Base-by-base conservation (phyloP, 495 filamentous ascomycete genomes). In the Monascus purpureus region DNA sequence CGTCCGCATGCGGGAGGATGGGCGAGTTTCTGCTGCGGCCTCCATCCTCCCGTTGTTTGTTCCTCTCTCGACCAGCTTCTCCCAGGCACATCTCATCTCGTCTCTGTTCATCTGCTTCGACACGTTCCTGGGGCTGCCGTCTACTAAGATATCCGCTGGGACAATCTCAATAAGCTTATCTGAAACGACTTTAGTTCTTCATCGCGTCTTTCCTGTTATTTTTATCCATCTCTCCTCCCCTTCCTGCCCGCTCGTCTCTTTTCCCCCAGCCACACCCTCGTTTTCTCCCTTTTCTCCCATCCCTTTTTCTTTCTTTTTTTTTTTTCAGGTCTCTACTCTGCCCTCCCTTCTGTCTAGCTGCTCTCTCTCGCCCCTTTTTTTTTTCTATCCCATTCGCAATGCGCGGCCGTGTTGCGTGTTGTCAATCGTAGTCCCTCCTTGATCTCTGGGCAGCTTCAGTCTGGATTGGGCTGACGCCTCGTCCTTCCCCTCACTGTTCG, bases 271-370 rank as follows among this genome's bases (percentile, higher is more conserved):
- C 27, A 15, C 27, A 35, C 22, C 15, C 25, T 39, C 32, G 30
- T 23, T 24, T 25, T 35, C 42, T 37, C 26, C 37, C 35, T 32
- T 25, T 29, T 39, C 34, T 42, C 32, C 29, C 33, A 31, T 28
- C 14, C 5, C 5, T 28, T 28, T 25, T 25, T 39, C 36, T 33
- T 23, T 28, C 26, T 40, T 32, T 42, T 34, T 31, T 36, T 33
- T 52, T 39, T 47, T 52, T 41, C 39, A 38, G 36, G 42, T 40
- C 39, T 39, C 27, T 35, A 26, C 28, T 19, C 28, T 20, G 25
- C 39, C 23, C 37, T 37, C 24, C 28, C 29, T 35, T 37, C 41
- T 6, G 25, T 19, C 17, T 28, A 17, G 18, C 20, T 11, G 20
- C 38, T 26, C 28, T 36, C 33, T 31, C 27, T 30, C 31, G 31